Percentiles rank a stretch among this genome's conserved stretches.
phyloP scores from a whole-genome alignment of 2,329 filamentous ascomycete genomes.

The Sarocladium strictum region DNA sequence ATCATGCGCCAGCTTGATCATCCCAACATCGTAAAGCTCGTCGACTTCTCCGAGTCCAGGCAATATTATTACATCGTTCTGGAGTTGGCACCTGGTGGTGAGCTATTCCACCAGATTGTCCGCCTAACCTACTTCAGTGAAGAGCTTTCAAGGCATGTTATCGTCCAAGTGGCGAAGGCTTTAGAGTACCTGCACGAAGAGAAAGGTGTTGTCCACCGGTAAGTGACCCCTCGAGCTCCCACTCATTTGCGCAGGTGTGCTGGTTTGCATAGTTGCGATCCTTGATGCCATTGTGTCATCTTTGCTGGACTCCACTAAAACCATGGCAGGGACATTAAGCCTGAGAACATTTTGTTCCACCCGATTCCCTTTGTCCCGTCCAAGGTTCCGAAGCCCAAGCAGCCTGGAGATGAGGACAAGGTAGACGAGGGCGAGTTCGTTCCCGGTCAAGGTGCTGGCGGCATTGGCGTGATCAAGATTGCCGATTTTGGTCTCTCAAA shows the following conservation, averaged over 20 bases:
- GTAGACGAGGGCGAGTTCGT: conserved; percentile 93
- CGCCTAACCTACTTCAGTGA: conserved; percentile 98
- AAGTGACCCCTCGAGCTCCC: conserved; percentile 29
- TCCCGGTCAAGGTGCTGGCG: conserved; percentile 72
- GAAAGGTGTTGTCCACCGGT: conserved; percentile 95
- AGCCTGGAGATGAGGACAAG: conserved; percentile 93
- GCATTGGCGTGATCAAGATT: conserved; percentile 94
- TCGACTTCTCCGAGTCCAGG: conserved; percentile 87
- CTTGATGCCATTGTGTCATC: too few species aligned
- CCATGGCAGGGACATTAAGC: conserved; percentile 80
- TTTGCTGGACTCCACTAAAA: not conserved
- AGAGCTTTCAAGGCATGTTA: conserved; percentile 88
- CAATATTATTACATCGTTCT: conserved; percentile 98
- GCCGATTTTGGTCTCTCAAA: conserved; percentile 97
- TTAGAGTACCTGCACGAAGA: conserved; percentile 92
- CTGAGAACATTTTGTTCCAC: conserved; percentile 92
- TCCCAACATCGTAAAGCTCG: conserved; percentile 88
- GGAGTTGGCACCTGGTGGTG: conserved; percentile 89
- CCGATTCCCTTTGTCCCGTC: conserved; percentile 77
- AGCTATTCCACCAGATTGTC: conserved; percentile 97
- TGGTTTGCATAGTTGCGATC: too few species aligned
- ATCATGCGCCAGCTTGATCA: conserved; percentile 98
- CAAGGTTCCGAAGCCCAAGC: conserved; percentile 71
- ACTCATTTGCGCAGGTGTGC: too few species aligned
- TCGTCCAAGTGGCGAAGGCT: conserved; percentile 89